phyloP scores from a whole-genome alignment of 768 basidiomycete species.

The Daedaleopsis sinensis region DNA sequence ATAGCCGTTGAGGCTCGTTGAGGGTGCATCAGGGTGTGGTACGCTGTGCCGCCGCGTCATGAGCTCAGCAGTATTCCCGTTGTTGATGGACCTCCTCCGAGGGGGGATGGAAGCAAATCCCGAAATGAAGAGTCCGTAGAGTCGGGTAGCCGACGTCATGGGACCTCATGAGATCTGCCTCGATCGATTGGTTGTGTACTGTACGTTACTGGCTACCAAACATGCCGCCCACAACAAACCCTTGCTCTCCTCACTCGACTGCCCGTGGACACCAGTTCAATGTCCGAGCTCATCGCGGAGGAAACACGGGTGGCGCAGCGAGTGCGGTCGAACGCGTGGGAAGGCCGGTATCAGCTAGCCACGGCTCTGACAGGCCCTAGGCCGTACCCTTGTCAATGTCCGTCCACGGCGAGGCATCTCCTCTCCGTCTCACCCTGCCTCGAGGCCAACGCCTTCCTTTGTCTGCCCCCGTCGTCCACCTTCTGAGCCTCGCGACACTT shows the following conservation, averaged over 20 bases:
- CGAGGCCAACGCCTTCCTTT: background rate
- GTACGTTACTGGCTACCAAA: too few species aligned
- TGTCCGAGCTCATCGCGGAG: background rate
- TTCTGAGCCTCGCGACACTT: background rate
- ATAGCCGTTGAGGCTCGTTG: too few species aligned
- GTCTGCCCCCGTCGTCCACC: background rate
- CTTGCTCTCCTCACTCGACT: too few species aligned
- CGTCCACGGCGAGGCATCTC: background rate
- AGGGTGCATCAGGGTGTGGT: constrained; percentile 43
- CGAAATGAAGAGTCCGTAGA: too few species aligned
- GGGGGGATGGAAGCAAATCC: background rate
- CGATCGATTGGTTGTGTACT: too few species aligned
- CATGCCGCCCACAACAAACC: too few species aligned
- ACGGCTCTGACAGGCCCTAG: background rate
- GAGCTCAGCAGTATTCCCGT: too few species aligned
- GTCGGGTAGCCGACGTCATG: too few species aligned
- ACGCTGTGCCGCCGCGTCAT: too few species aligned
- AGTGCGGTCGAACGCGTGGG: background rate
- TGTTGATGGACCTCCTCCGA: too few species aligned
- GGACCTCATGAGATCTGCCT: too few species aligned
- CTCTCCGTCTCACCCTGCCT: background rate
- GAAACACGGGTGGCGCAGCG: background rate
- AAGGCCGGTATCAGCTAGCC: background rate
- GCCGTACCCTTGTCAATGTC: background rate
- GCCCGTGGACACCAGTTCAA: too few species aligned